Base-by-base conservation (phyloP, 2,329 filamentous ascomycete species). In the Epichloe scottii region DNA sequence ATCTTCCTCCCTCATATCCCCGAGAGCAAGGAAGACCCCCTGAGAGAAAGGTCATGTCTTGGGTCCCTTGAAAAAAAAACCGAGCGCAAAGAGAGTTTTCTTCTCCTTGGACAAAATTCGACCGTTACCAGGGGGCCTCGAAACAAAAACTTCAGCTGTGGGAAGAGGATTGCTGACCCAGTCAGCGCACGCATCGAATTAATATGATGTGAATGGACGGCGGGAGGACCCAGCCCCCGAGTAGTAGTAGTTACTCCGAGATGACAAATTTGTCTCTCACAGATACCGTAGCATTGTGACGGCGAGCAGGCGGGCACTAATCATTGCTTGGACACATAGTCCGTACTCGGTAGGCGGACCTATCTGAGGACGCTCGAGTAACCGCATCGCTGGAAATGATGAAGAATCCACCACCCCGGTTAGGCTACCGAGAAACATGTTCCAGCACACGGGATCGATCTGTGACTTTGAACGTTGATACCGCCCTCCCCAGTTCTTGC, bases 341-440 rank as follows among this genome's bases (percentile, higher is more conserved):
- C 26, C 21, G 8, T 33, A 46, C 34, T 33, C 21, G 12, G 17
- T 38, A 19, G 19, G 26, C 30, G 45, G 34, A 30, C 17, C 6
- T 17, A 21, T 11, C 26, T 34, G 43, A 19, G 30, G 26, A 34
- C 14, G 17, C 12, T 33, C 17, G 21, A 10, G 19, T 40, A 11
- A 8, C 7, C 26, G 42, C 46, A 49, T 26, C 14, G 41, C 51
- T 44, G 46, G 51, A 49, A 49, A 38, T 46, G 46, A 42, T 46
- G 46, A 49, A 41, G 51, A 49, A 46, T 46, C n/a, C 10, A 12
- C 15, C 23, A 49, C 37, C 37, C 35, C 51, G 46, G 46, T 40
- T 37, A 49, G 46, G 21, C 41, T 46, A 46, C 46, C 51, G 46
- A 52, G 51, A 52, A 46, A 52, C 46, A 49, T 46, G 42, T 30